A percentile compares a stretch with the other conserved stretches of the same genome.
Conservation (phyloP, 140 eudicot genomes). For the Bidens hawaiensis region DNA sequence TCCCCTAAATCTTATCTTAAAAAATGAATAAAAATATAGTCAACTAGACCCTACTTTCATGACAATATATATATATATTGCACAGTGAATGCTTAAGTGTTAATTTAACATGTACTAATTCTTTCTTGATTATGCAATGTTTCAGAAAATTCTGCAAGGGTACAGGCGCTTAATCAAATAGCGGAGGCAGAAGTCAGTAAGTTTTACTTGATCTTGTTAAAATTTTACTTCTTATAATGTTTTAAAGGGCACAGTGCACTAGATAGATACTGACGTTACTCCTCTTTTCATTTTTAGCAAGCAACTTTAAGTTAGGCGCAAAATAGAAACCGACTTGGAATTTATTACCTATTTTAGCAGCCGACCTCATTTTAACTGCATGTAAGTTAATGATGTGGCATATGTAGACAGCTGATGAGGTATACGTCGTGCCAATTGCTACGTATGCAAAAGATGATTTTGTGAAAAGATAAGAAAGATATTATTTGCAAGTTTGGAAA, state of each 20-base stretch:
- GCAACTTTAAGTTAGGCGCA: not conserved
- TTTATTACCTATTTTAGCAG: not conserved
- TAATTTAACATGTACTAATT: conserved; percentile 16
- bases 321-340: not conserved
- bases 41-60: not conserved
- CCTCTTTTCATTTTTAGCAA: not conserved
- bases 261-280: not conserved
- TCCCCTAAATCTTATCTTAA: not conserved
- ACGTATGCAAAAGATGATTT: not conserved
- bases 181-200: conserved; percentile 54
- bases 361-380: not conserved
- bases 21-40: conserved; percentile 1
- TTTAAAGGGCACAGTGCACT: not conserved
- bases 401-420: not conserved
- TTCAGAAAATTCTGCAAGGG: conserved; percentile 52
- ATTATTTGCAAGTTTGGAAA: no score
- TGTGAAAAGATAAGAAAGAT: no score
- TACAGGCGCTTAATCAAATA: conserved; percentile 37
- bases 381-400: not conserved
- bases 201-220: conserved; percentile 7
- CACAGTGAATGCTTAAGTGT: not conserved
- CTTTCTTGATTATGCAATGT: conserved; percentile 25
- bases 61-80: not conserved
- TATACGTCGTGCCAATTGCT: not conserved
- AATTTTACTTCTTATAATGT: not conserved